Conservation (phyloP, 2,329 filamentous ascomycete species). For the Triangularia setosa region DNA sequence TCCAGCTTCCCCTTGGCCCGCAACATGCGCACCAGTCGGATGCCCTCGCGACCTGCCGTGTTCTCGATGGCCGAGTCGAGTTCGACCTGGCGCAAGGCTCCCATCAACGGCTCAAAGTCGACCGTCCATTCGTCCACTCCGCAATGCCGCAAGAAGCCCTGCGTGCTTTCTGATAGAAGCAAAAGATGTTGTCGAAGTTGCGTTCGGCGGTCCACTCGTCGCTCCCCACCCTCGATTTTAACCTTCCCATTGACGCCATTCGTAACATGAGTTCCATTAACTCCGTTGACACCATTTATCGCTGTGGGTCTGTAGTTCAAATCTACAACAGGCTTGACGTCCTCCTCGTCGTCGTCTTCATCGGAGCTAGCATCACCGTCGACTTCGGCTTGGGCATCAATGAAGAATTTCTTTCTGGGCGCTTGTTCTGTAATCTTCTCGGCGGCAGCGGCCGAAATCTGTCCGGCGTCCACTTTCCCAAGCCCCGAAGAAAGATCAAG, state of each 20-base stretch:
- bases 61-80: slow-evolving; percentile 78
- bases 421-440: slow-evolving; percentile 42
- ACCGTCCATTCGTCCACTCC: slow-evolving; percentile 77
- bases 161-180: slow-evolving; percentile 65
- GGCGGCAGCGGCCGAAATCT: slow-evolving; percentile 43
- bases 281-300: slow-evolving; percentile 26
- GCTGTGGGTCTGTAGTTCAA: slow-evolving; percentile 29
- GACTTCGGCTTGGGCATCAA: slow-evolving; percentile 27
- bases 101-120: slow-evolving; percentile 71
- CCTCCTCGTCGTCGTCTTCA: slow-evolving; percentile 36
- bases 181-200: slow-evolving; percentile 70
- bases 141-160: slow-evolving; percentile 65
- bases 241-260: slow-evolving; percentile 33
- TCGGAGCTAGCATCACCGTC: slow-evolving; percentile 35
- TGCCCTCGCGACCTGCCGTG: slow-evolving; percentile 69
- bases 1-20: slow-evolving; percentile 88
- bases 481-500: slow-evolving; percentile 55
- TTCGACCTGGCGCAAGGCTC: slow-evolving; percentile 69
- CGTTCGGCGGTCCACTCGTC: slow-evolving; percentile 41
- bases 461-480: slow-evolving; percentile 48
- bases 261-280: slow-evolving; percentile 37
- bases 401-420: slow-evolving; percentile 22
- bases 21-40: slow-evolving; percentile 81
- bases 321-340: slow-evolving; percentile 23
- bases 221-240: slow-evolving; percentile 30